A percentile compares a stretch with the other conserved stretches of the same genome.
These are phyloP conservation scores for Penicillium frequentans DNA, from an alignment of 2,329 filamentous ascomycete genomes.

Conservation along the genomic window DNA sequence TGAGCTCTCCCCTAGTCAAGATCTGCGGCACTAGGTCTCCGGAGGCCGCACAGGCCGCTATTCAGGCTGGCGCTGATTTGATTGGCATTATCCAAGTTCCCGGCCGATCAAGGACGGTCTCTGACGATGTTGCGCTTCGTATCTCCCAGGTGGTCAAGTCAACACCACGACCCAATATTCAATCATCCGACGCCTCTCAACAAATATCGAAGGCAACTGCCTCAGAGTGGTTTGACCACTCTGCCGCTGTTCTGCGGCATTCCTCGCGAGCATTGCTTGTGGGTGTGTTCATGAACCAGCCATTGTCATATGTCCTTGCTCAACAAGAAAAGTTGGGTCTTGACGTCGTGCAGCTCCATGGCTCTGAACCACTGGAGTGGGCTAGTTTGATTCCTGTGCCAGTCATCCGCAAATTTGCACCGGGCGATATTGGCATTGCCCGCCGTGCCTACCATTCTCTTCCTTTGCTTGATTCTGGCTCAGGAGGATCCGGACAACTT, in stretches of 20 bases:
- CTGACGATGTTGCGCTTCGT: constrained; percentile 71
- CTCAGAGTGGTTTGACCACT: constrained; percentile 70
- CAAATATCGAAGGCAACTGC: constrained; percentile 27
- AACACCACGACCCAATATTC: constrained; percentile 32
- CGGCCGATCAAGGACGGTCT: constrained; percentile 75
- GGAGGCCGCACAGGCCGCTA: constrained; percentile 76
- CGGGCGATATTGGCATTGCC: constrained; percentile 69
- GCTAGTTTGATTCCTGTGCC: constrained; percentile 84
- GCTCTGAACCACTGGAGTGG: constrained; percentile 91
- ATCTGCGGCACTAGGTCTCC: constrained; percentile 88
- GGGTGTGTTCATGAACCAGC: constrained; percentile 91
- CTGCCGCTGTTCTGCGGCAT: constrained; percentile 48
- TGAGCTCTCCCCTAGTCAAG: constrained; percentile 69
- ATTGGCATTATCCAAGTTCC: constrained; percentile 91
- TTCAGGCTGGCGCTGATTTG: constrained; percentile 84
- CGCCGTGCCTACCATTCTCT: constrained; percentile 78
- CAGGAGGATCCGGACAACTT: constrained; percentile 76
- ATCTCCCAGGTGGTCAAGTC: constrained; percentile 77
- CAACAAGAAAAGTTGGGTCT: constrained; percentile 74
- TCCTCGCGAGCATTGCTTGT: constrained; percentile 73
- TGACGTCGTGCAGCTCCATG: constrained; percentile 91
- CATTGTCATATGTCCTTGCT: constrained; percentile 76
- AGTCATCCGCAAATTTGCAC: constrained; percentile 82
- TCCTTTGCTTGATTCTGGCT: constrained; percentile 82
- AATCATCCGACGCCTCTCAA: constrained; percentile 9